Evolutionary conservation across 805 yeast genomes (phyloP), one percentile per base, ranked within the genome.

Genomic region (Kregervanrija delftensis): DNA sequence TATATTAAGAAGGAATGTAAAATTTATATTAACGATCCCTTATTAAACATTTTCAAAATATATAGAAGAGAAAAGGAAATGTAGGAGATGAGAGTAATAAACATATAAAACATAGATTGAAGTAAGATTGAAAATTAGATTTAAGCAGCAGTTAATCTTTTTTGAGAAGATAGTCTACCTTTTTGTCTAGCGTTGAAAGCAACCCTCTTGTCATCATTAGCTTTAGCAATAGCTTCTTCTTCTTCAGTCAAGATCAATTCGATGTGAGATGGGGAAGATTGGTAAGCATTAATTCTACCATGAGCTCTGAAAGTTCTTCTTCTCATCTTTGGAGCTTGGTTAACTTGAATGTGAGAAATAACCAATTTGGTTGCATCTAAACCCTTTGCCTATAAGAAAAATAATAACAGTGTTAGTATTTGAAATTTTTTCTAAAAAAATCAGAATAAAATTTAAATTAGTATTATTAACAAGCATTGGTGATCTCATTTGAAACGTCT

Each of bases 261-360:
- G 72, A 93, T 91, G 86, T 93, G 99, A 67, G 95, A 90, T 72
- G 99, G 99, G 66, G 90, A 79, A 52, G 98, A 87, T 80, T 89
- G 95, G 93, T 89, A 93, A 67, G 96, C 96, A 79, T 91, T 93
- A 73, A 89, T 87, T 85, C 99, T 93, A 86, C 99, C 99, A 85
- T 91, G 98, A 67, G 99, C 99, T 85, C 99, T 90, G 96, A 79
- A 93, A 69, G 99, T 93, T 81, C 99, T 89, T 82, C 99, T 91
- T 83, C 98, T 93, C 80, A 88, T 95, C 79, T 89, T 89, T 78
- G 99, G 99, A 67, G 99, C 99, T 74, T 89, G 96, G 95, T 93
- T 93, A 69, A 91, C 99, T 82, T 93, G 99, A 72, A 93, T 91
- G 86, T 93, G 98, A 63, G 95, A 83, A 68, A 93, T 81, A 77